phyloP scores from a whole-genome alignment of 2,329 filamentous ascomycete genomes.

The Paecilomyces dactylethromorphus region DNA sequence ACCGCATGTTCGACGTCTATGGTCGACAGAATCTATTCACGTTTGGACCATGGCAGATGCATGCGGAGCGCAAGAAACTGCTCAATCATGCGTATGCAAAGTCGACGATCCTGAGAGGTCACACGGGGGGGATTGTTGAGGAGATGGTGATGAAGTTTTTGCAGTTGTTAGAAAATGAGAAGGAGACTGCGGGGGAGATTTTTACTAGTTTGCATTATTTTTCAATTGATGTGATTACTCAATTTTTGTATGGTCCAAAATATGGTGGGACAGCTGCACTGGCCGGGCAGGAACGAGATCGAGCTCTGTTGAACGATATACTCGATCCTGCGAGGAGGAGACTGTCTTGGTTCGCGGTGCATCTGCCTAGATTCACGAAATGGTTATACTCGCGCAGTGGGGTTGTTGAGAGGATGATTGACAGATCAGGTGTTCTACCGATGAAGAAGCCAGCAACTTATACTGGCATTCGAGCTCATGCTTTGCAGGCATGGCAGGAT shows the following conservation, averaged over 20 bases:
- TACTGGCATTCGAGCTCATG: slow-evolving; percentile 44
- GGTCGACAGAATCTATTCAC: slow-evolving; percentile 49
- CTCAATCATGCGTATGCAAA: slow-evolving; percentile 50
- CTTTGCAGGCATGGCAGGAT: slow-evolving; percentile 27
- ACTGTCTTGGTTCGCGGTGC: slow-evolving; percentile 46
- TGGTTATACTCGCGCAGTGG: slow-evolving; percentile 45
- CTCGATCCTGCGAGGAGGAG: slow-evolving; percentile 40
- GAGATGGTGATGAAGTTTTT: slow-evolving; percentile 37
- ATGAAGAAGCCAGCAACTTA: slow-evolving; percentile 48
- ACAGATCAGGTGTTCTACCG: slow-evolving; percentile 34
- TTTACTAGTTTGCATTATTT: slow-evolving; percentile 48
- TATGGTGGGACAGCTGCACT: slow-evolving; percentile 41
- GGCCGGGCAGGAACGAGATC: slow-evolving; percentile 29
- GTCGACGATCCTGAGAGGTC: slow-evolving; percentile 32
- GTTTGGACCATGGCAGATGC: slow-evolving; percentile 37
- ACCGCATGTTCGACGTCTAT: slow-evolving; percentile 52
- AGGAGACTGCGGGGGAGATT: slow-evolving; percentile 34
- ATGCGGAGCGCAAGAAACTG: slow-evolving; percentile 48
- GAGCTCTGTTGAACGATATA: slow-evolving; percentile 42
- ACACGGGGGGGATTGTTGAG: slow-evolving; percentile 29
- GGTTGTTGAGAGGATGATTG: slow-evolving; percentile 27
- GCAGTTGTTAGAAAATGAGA: slow-evolving; percentile 31
- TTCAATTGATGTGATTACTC: slow-evolving; percentile 47
- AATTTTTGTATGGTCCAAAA: slow-evolving; percentile 43
- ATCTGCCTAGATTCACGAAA: slow-evolving; percentile 38